Percentiles rank a stretch among this genome's conserved stretches.
phyloP scores from a whole-genome alignment of 1,284 basidiomycete species.

The Ganoderma resinaceum region DNA sequence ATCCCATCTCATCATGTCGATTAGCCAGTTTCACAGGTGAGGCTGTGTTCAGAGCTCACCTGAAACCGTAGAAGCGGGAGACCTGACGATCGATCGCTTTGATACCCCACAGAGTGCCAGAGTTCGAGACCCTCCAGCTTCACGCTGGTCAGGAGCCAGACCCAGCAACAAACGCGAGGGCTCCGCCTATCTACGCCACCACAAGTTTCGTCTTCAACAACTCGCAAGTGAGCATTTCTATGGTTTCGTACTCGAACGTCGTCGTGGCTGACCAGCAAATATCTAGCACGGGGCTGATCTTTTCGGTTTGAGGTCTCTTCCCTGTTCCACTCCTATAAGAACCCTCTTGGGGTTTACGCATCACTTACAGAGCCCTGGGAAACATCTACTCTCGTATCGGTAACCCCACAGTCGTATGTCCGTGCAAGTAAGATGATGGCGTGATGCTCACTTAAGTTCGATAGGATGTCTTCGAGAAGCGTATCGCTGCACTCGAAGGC shows the following conservation, averaged over 20 bases:
- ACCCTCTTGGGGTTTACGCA: background rate
- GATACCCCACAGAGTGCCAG: conserved; percentile 59
- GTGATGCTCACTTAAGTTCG: background rate
- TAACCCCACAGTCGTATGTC: conserved; percentile 79
- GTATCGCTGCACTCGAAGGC: conserved; percentile 87
- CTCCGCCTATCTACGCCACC: conserved; percentile 83
- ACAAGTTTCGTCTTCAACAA: conserved; percentile 85
- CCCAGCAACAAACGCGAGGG: conserved; percentile 77
- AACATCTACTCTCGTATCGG: conserved; percentile 84
- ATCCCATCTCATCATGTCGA: conserved; percentile 1
- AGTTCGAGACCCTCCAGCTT: conserved; percentile 85
- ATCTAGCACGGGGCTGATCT: conserved; percentile 82
- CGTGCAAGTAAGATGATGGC: background rate
- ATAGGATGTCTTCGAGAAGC: conserved; percentile 85
- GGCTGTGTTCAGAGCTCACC: background rate
- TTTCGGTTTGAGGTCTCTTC: conserved; percentile 69
- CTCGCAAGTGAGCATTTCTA: conserved; percentile 55
- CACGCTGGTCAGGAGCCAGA: conserved; percentile 84
- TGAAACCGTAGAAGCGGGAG: background rate
- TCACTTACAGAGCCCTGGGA: conserved; percentile 58
- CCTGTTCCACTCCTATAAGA: background rate
- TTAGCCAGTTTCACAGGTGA: background rate
- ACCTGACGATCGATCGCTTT: background rate
- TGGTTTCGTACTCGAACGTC: background rate
- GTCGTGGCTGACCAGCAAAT: too few species aligned